These are phyloP conservation scores for Aureobasidium pullulans DNA, from an alignment of 2,329 filamentous ascomycete genomes.

Conservation along the genomic window DNA sequence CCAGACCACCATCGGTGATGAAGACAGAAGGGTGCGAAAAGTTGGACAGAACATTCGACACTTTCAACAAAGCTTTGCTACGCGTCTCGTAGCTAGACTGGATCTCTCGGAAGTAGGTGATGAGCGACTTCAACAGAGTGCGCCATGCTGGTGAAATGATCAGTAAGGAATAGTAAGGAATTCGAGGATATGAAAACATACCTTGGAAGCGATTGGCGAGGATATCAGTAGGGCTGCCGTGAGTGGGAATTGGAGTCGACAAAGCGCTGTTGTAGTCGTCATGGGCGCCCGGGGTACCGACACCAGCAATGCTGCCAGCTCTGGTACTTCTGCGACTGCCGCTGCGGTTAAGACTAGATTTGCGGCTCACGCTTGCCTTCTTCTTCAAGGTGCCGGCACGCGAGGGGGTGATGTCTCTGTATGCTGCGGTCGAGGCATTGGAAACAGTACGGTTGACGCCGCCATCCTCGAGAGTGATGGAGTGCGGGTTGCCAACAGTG, in stretches of 20 bases:
- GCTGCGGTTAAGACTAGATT: slow-evolving; percentile 67
- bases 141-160: slow-evolving; percentile 64
- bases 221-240: slow-evolving; percentile 78
- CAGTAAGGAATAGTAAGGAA: not conserved
- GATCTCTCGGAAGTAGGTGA: slow-evolving; percentile 87
- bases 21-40: slow-evolving; percentile 68
- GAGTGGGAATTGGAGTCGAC: slow-evolving; percentile 80
- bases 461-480: slow-evolving; percentile 60
- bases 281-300: slow-evolving; percentile 51
- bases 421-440: slow-evolving; percentile 41
- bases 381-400: slow-evolving; percentile 79
- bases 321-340: slow-evolving; percentile 67
- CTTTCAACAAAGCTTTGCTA: slow-evolving; percentile 72
- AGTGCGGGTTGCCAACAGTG: slow-evolving; percentile 55
- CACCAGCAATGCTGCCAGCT: slow-evolving; percentile 76
- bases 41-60: slow-evolving; percentile 78
- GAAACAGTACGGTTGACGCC: slow-evolving; percentile 57
- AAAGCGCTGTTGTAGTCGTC: slow-evolving; percentile 77
- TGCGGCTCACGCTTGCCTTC: slow-evolving; percentile 69
- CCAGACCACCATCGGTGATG: slow-evolving; percentile 71
- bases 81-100: slow-evolving; percentile 82
- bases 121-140: slow-evolving; percentile 89
- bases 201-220: slow-evolving; percentile 84
- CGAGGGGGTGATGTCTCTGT: slow-evolving; percentile 38
- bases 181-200: slow-evolving; percentile 34